phyloP scores from a whole-genome alignment of 768 basidiomycete genomes.

The Candolleomyces aberdarensis region DNA sequence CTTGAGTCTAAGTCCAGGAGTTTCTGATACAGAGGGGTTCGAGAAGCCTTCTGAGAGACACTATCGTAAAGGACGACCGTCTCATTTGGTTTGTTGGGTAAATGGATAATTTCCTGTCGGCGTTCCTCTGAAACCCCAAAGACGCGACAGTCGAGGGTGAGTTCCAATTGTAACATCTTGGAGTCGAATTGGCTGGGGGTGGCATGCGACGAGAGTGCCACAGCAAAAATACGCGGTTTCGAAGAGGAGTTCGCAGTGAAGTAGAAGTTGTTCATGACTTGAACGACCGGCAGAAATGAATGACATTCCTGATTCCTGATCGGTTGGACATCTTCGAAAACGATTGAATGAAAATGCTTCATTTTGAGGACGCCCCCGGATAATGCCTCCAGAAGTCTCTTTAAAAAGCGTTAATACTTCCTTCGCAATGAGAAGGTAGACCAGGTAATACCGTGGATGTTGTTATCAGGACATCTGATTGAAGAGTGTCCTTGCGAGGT shows the following conservation, averaged over 20 bases:
- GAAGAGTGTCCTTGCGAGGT: not conserved
- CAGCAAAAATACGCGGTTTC: slow-evolving; percentile 43
- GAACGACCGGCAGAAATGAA: slow-evolving; percentile 32
- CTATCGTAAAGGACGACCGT: slow-evolving; percentile 52
- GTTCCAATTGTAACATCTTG: slow-evolving; percentile 36
- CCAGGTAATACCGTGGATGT: not conserved
- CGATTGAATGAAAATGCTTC: slow-evolving; percentile 40
- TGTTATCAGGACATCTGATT: slow-evolving; percentile 2
- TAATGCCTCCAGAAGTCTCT: slow-evolving; percentile 16
- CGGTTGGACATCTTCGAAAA: slow-evolving; percentile 41
- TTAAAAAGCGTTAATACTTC: not conserved
- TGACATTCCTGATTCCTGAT: slow-evolving; percentile 35
- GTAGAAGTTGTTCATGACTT: slow-evolving; percentile 46
- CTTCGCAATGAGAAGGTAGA: not conserved
- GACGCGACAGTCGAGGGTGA: slow-evolving; percentile 35
- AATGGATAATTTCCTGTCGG: slow-evolving; percentile 27
- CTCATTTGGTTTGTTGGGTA: slow-evolving; percentile 44
- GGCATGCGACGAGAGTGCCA: slow-evolving; percentile 26
- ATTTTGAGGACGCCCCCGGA: slow-evolving; percentile 34
- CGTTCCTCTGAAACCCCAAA: slow-evolving; percentile 32
- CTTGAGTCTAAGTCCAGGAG: slow-evolving; percentile 7
- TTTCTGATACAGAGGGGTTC: slow-evolving; percentile 41
- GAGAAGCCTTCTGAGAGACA: not conserved
- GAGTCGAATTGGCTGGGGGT: slow-evolving; percentile 25
- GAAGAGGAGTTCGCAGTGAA: slow-evolving; percentile 27